Evolutionary conservation across 1,284 basidiomycete genomes (phyloP).

Genomic region (Ustilago esculenta): DNA sequence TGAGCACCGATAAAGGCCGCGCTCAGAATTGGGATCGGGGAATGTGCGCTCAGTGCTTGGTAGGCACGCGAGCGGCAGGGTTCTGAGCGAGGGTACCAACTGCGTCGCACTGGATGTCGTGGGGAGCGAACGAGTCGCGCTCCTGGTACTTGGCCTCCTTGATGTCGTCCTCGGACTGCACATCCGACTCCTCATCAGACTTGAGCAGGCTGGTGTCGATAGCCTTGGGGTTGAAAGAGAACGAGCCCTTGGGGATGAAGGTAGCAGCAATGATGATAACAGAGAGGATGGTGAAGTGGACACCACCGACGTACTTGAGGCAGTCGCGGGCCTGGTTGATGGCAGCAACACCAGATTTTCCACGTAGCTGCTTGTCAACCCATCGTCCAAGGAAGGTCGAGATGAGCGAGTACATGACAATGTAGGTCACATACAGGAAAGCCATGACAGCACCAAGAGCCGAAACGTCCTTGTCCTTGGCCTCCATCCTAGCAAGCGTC

Average conservation of each 20-base stretch:
- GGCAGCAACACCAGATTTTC: conserved; percentile 27
- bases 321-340: conserved; percentile 51
- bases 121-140: conserved; percentile 41
- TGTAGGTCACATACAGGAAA: conserved; percentile 61
- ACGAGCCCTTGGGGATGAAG: conserved; percentile 65
- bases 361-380: conserved; percentile 61
- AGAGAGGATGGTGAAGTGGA: conserved; percentile 66
- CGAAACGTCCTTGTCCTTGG: conserved; percentile 64
- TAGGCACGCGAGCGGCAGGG: conserved; percentile 38
- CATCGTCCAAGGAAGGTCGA: conserved; percentile 66
- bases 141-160: conserved; percentile 47
- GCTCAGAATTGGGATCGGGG: not conserved
- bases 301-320: conserved; percentile 62
- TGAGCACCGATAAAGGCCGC: no score
- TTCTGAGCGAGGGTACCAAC: conserved; percentile 48
- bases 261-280: conserved; percentile 66
- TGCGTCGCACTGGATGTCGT: conserved; percentile 38
- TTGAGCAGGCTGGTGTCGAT: conserved; percentile 51
- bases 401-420: conserved; percentile 65
- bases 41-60: conserved; percentile 1
- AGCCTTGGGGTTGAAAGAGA: conserved; percentile 66
- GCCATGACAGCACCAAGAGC: conserved; percentile 68
- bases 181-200: conserved; percentile 47
- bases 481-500: conserved; percentile 63
- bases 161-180: conserved; percentile 22